A percentile compares a stretch with the other conserved stretches of the same genome.
Evolutionary conservation across 495 filamentous ascomycete species (phyloP).

Genomic region (Annulohypoxylon stygium): DNA sequence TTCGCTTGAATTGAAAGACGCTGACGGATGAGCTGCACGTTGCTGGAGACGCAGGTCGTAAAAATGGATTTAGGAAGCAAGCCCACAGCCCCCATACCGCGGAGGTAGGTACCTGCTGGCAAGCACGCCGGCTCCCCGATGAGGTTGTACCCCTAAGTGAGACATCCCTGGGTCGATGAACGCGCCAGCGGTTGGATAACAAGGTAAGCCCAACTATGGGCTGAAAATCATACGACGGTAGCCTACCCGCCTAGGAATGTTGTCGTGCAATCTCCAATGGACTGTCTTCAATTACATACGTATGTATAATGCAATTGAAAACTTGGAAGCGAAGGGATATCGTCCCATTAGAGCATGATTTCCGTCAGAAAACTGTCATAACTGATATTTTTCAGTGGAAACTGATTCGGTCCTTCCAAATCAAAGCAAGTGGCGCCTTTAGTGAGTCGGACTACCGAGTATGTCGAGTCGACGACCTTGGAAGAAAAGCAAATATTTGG

Average conservation of each 20-base stretch:
- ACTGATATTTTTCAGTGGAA: neutral
- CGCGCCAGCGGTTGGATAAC: conserved; percentile 12
- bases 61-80: neutral
- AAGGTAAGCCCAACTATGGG: conserved; percentile 18
- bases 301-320: conserved; percentile 2
- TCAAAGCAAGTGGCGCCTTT: neutral
- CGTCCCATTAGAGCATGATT: conserved; percentile 30
- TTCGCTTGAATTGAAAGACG: neutral
- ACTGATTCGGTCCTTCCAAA: neutral
- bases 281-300: neutral
- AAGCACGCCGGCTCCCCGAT: neutral
- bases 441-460: neutral
- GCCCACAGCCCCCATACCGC: neutral
- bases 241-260: neutral
- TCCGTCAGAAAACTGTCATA: neutral
- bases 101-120: neutral
- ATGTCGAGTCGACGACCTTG: neutral
- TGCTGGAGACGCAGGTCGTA: neutral
- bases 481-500: neutral
- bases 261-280: conserved; percentile 1
- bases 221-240: conserved; percentile 35
- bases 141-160: neutral
- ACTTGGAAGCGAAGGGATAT: conserved; percentile 18
- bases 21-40: conserved; percentile 8
- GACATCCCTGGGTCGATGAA: conserved; percentile 14